phyloP scores from a whole-genome alignment of 495 filamentous ascomycete species.

The Aspergillus wentii region DNA sequence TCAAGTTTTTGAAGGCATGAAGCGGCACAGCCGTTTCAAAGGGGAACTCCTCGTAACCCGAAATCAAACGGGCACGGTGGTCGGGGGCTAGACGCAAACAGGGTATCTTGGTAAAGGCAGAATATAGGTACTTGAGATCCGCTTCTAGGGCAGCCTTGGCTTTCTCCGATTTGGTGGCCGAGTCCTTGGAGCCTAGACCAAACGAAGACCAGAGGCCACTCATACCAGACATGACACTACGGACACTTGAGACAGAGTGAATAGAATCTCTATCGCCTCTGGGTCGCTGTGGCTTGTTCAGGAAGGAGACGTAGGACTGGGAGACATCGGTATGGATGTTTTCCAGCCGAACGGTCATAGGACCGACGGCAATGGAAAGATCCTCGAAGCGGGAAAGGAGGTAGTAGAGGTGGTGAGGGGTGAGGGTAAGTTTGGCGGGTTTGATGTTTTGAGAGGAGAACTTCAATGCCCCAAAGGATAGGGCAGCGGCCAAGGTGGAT shows the following conservation, averaged over 20 bases:
- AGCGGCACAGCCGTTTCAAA: conserved; percentile 97
- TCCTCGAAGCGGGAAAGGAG: conserved; percentile 93
- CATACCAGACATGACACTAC: conserved; percentile 96
- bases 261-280: conserved; percentile 84
- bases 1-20: conserved; percentile 92
- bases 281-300: conserved; percentile 68
- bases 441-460: conserved; percentile 82
- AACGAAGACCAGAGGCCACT: conserved; percentile 87
- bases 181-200: conserved; percentile 68
- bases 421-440: conserved; percentile 85
- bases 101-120: conserved; percentile 97
- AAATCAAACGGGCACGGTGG: conserved; percentile 79
- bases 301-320: conserved; percentile 92
- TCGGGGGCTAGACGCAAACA: conserved; percentile 85
- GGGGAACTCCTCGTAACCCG: conserved; percentile 94
- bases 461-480: conserved; percentile 78
- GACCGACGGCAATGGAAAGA: conserved; percentile 79
- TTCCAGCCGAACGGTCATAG: conserved; percentile 93
- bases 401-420: conserved; percentile 97
- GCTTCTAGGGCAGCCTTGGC: conserved; percentile 78
- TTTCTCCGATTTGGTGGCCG: conserved; percentile 74
- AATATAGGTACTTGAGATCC: conserved; percentile 93
- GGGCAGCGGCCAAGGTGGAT: conserved; percentile 68
- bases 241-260: conserved; percentile 91
- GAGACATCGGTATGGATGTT: conserved; percentile 85